phyloP scores from a whole-genome alignment of 2,329 filamentous ascomycete genomes.

The Penicillium sp. region DNA sequence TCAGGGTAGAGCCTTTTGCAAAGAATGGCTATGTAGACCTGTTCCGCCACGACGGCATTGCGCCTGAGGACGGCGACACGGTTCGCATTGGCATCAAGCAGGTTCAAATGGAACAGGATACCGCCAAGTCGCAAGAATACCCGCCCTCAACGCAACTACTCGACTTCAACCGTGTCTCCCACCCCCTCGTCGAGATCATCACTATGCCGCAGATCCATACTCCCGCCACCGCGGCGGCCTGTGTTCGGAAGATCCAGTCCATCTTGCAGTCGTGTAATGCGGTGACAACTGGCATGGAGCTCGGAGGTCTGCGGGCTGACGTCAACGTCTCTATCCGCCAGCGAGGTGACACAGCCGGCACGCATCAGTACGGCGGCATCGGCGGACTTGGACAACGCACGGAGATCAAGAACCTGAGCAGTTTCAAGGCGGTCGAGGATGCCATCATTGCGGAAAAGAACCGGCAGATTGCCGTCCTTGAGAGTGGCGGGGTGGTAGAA shows the following conservation, averaged over 20 bases:
- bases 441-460: conserved; percentile 85
- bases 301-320: conserved; percentile 80
- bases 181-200: conserved; percentile 90
- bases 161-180: conserved; percentile 87
- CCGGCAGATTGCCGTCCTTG: conserved; percentile 72
- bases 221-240: conserved; percentile 74
- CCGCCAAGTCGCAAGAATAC: conserved; percentile 81
- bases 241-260: conserved; percentile 79
- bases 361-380: conserved; percentile 49
- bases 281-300: conserved; percentile 85
- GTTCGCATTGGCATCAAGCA: conserved; percentile 77
- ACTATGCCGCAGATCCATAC: conserved; percentile 81
- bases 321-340: conserved; percentile 83
- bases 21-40: conserved; percentile 65
- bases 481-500: conserved; percentile 62
- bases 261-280: conserved; percentile 74
- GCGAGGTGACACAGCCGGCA: conserved; percentile 40
- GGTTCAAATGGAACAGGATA: conserved; percentile 95
- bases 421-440: conserved; percentile 89
- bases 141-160: conserved; percentile 65
- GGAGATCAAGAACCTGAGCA: conserved; percentile 95
- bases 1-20: conserved; percentile 55
- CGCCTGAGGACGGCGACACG: conserved; percentile 61
- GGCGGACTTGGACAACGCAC: conserved; percentile 70
- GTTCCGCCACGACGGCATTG: conserved; percentile 67